A percentile compares a stretch with the other conserved stretches of the same genome.
Conservation (phyloP, 345 rosid genomes). For the Populus alba region DNA sequence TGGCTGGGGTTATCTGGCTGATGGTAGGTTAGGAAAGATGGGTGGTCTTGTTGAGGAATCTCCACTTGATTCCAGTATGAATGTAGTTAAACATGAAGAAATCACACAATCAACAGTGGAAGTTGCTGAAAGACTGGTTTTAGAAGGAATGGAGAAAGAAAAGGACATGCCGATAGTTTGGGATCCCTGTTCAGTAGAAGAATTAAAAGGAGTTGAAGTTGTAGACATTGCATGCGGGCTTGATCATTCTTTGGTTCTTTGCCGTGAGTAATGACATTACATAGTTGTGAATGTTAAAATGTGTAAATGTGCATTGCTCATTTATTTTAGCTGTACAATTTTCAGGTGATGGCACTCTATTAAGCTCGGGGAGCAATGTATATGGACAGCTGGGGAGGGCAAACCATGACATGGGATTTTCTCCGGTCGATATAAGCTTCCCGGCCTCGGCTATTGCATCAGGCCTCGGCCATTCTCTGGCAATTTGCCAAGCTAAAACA, state of each 20-base stretch:
- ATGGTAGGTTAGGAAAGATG: conserved; percentile 73
- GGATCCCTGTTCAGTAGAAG: conserved; percentile 75
- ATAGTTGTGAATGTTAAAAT: conserved; percentile 1
- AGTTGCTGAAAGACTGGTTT: conserved; percentile 58
- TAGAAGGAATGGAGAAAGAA: conserved; percentile 73
- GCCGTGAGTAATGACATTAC: conserved; percentile 43
- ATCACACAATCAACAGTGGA: conserved; percentile 33
- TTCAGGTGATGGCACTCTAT: conserved; percentile 61
- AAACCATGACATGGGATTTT: conserved; percentile 52
- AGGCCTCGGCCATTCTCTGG: conserved; percentile 93
- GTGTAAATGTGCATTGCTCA: background rate
- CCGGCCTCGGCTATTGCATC: conserved; percentile 49
- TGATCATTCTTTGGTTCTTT: conserved; percentile 81
- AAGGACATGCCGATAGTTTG: conserved; percentile 77
- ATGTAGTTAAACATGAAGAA: conserved; percentile 7
- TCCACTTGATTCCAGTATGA: conserved; percentile 45
- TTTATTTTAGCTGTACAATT: background rate
- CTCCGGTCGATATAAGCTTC: conserved; percentile 47
- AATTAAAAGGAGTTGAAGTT: conserved; percentile 44
- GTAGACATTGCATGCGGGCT: conserved; percentile 74
- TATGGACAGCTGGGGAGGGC: conserved; percentile 86
- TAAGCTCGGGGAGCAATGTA: conserved; percentile 75
- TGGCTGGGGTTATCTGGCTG: conserved; percentile 94
- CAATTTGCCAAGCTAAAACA: conserved; percentile 43
- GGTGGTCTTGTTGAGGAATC: conserved; percentile 49